A percentile compares a stretch with the other conserved stretches of the same genome.
These are phyloP conservation scores for Trametes pubescens DNA, from an alignment of 1,284 basidiomycete genomes.

Conservation along the genomic window DNA sequence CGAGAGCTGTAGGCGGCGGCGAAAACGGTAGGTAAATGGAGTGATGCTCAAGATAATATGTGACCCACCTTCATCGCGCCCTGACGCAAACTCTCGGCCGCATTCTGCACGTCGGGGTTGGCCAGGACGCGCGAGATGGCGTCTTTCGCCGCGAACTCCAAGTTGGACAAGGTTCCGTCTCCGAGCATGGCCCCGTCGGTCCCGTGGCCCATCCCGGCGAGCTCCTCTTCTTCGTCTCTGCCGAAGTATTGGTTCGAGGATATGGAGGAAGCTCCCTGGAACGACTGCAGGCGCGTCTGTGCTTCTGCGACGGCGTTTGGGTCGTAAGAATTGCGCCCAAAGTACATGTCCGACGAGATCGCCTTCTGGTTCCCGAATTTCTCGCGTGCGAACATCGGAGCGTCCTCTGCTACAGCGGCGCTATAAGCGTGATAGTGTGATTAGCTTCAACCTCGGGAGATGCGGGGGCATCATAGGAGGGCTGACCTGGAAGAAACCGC, in stretches of 20 bases:
- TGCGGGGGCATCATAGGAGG: conserved; percentile 28
- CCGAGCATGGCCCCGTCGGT: conserved; percentile 62
- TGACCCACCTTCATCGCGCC: conserved; percentile 85
- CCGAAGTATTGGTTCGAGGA: conserved; percentile 97
- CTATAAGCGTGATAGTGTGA: conserved; percentile 1
- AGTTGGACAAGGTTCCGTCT: conserved; percentile 74
- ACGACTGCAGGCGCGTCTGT: conserved; percentile 82
- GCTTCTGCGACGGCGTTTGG: conserved; percentile 78
- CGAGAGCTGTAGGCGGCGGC: conserved; percentile 61
- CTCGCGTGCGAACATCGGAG: conserved; percentile 84
- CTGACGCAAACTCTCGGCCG: conserved; percentile 82
- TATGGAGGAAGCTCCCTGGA: conserved; percentile 94
- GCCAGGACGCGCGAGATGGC: conserved; percentile 81
- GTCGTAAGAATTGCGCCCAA: conserved; percentile 91
- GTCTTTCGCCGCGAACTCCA: conserved; percentile 86
- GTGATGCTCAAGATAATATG: conserved; percentile 5
- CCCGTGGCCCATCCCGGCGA: conserved; percentile 43
- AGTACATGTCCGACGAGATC: conserved; percentile 98
- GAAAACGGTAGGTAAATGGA: neutral
- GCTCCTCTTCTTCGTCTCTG: conserved; percentile 84
- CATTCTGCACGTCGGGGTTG: conserved; percentile 91
- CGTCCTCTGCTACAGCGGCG: conserved; percentile 59
- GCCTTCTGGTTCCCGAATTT: conserved; percentile 94
- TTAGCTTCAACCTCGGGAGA: conserved; percentile 29
- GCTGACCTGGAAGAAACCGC: conserved; percentile 59